phyloP scores from a whole-genome alignment of 805 yeast genomes.

The Nakazawaea anatomiae region DNA sequence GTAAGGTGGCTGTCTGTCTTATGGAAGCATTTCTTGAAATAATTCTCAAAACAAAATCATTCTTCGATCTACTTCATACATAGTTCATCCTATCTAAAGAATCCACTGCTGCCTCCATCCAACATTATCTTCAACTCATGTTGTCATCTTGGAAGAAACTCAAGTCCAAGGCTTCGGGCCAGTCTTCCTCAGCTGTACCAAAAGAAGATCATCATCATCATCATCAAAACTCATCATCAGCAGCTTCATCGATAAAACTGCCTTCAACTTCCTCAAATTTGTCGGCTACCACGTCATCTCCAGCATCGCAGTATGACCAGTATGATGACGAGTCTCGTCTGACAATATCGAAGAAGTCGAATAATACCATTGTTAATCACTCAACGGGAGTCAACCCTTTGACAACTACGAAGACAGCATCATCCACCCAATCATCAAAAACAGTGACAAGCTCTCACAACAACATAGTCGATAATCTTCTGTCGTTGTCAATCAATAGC shows the following conservation, averaged over 20 bases:
- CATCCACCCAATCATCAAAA: slow-evolving; percentile 9
- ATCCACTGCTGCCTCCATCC: background rate
- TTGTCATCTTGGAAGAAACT: slow-evolving; percentile 11
- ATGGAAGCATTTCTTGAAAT: no score
- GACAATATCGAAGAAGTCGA: slow-evolving; percentile 5
- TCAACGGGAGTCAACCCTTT: background rate
- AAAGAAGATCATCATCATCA: background rate
- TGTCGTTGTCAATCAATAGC: slow-evolving; percentile 3
- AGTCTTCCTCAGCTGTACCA: background rate
- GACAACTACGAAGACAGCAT: background rate
- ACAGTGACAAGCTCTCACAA: slow-evolving; percentile 6
- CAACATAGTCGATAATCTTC: background rate
- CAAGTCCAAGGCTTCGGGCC: slow-evolving; percentile 11
- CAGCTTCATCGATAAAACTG: background rate
- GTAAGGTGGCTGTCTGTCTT: no score
- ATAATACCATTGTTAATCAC: slow-evolving; percentile 2
- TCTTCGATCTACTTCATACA: no score
- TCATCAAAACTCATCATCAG: background rate
- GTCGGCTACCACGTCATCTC: background rate
- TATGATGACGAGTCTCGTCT: slow-evolving; percentile 1
- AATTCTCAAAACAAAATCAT: no score
- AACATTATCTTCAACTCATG: background rate
- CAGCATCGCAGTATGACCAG: slow-evolving; percentile 1
- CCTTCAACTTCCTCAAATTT: background rate
- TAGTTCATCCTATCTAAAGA: background rate